phyloP scores from a whole-genome alignment of 352 stramenopile species.

The Phytophthora niederhauseri region DNA sequence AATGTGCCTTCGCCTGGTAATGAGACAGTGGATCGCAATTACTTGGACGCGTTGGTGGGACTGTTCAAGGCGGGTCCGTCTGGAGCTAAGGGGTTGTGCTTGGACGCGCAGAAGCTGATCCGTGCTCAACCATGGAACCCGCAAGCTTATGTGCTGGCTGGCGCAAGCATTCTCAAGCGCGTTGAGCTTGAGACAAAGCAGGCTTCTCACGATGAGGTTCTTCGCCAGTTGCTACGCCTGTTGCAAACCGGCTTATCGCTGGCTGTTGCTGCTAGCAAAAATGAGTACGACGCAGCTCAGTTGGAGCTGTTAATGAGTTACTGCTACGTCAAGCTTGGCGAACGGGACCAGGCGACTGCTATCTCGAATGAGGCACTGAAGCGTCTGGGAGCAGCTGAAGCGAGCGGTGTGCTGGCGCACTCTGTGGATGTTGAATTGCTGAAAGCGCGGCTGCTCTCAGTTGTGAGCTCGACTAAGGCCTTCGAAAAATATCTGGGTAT shows the following conservation, averaged over 20 bases:
- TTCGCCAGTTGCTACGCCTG: conserved; percentile 39
- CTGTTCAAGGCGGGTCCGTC: conserved; percentile 35
- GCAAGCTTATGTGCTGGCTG: conserved; percentile 57
- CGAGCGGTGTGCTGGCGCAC: conserved; percentile 3
- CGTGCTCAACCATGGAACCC: conserved; percentile 66
- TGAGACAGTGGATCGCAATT: conserved; percentile 38
- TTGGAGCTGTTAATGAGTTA: conserved; percentile 49
- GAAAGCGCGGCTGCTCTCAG: conserved; percentile 51
- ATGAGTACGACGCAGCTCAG: conserved; percentile 35
- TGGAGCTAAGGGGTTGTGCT: conserved; percentile 21
- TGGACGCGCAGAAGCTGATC: conserved; percentile 62
- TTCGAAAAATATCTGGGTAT: conserved; percentile 44
- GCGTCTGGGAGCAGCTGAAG: conserved; percentile 20
- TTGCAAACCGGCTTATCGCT: conserved; percentile 48
- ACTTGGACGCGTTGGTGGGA: conserved; percentile 40
- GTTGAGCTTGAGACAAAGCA: conserved; percentile 24
- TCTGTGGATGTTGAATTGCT: conserved; percentile 38
- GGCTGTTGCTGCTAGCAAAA: conserved; percentile 2
- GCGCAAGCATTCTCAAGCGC: conserved; percentile 53
- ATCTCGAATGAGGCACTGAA: conserved; percentile 31
- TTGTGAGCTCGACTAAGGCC: conserved; percentile 28
- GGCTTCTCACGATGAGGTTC: conserved; percentile 16
- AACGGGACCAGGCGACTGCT: conserved; percentile 25
- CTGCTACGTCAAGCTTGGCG: conserved; percentile 43
- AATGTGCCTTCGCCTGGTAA: conserved; percentile 11